Conservation (phyloP, 371 early-diverging fungal species). For the Actinomortierella wolfii region DNA sequence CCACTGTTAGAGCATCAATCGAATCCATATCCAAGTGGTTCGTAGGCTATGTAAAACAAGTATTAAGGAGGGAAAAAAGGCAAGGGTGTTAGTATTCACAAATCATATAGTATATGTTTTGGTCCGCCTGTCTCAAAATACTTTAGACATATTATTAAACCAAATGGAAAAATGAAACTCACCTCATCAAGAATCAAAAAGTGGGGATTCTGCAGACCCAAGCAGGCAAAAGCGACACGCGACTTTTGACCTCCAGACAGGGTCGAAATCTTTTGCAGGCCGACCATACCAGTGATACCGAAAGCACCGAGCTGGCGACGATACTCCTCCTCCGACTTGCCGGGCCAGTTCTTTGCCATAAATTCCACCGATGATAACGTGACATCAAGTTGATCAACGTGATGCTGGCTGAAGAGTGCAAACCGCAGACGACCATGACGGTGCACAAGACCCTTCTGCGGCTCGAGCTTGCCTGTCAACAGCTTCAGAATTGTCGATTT, state of each 20-base stretch:
- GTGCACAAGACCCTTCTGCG: slow-evolving; percentile 78
- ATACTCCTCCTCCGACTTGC: slow-evolving; percentile 93
- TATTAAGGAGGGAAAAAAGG: not conserved
- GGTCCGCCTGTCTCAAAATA: too few species aligned
- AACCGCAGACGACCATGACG: slow-evolving; percentile 94
- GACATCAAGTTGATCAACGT: slow-evolving; percentile 94
- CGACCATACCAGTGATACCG: slow-evolving; percentile 96
- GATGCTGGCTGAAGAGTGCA: slow-evolving; percentile 98
- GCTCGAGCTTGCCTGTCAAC: slow-evolving; percentile 82
- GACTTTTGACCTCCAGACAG: slow-evolving; percentile 99
- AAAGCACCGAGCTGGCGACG: slow-evolving; percentile 92
- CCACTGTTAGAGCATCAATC: slow-evolving; percentile 96
- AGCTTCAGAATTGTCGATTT: slow-evolving; percentile 82
- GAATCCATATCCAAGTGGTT: slow-evolving; percentile 95
- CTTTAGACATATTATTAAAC: not conserved
- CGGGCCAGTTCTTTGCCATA: slow-evolving; percentile 87
- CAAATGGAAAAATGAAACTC: slow-evolving; percentile 16
- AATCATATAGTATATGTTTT: not conserved
- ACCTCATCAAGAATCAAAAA: slow-evolving; percentile 96
- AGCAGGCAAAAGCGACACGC: slow-evolving; percentile 94
- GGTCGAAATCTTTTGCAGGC: slow-evolving; percentile 91
- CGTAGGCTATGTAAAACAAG: slow-evolving; percentile 61
- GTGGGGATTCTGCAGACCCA: slow-evolving; percentile 92
- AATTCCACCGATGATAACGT: slow-evolving; percentile 86
- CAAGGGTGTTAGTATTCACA: not conserved